Conservation (phyloP, 2,329 filamentous ascomycete species). For the Rugonectria rugulosa region DNA sequence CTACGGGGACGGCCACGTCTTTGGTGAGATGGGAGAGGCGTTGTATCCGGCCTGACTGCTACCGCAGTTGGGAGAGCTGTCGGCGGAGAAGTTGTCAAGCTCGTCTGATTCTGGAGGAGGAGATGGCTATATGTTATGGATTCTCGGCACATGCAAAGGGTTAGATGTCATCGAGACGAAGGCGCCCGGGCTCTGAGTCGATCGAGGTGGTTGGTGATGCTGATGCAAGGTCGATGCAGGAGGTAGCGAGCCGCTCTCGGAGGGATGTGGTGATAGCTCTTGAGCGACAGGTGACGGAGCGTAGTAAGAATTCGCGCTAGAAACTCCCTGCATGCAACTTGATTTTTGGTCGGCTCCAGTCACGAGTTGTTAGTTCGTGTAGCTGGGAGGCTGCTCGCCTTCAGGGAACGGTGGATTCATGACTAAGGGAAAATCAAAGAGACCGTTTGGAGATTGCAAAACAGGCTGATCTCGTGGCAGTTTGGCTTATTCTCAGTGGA, state of each 20-base stretch:
- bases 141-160: slow-evolving; percentile 32
- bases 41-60: slow-evolving; percentile 38
- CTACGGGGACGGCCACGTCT: slow-evolving; percentile 44
- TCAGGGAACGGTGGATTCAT: slow-evolving; percentile 43
- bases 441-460: slow-evolving; percentile 23
- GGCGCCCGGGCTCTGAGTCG: slow-evolving; percentile 26
- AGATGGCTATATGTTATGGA: slow-evolving; percentile 44
- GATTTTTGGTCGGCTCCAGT: slow-evolving; percentile 40
- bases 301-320: slow-evolving; percentile 36
- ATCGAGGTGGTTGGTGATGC: slow-evolving; percentile 26
- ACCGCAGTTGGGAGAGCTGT: slow-evolving; percentile 42
- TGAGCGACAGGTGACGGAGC: slow-evolving; percentile 32
- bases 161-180: slow-evolving; percentile 35
- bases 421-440: slow-evolving; percentile 22
- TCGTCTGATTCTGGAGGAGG: slow-evolving; percentile 49
- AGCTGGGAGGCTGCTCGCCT: slow-evolving; percentile 41
- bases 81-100: slow-evolving; percentile 47
- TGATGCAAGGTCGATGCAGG: slow-evolving; percentile 30
- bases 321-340: slow-evolving; percentile 36
- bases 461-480: slow-evolving; percentile 34
- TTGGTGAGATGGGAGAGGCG: slow-evolving; percentile 43
- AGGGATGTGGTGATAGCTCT: slow-evolving; percentile 32
- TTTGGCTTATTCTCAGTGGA: slow-evolving; percentile 26
- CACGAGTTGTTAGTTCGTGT: slow-evolving; percentile 39
- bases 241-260: slow-evolving; percentile 32